These are phyloP conservation scores for Cucumis sativus DNA, from an alignment of 306 rosid genomes.

Conservation along the genomic window DNA sequence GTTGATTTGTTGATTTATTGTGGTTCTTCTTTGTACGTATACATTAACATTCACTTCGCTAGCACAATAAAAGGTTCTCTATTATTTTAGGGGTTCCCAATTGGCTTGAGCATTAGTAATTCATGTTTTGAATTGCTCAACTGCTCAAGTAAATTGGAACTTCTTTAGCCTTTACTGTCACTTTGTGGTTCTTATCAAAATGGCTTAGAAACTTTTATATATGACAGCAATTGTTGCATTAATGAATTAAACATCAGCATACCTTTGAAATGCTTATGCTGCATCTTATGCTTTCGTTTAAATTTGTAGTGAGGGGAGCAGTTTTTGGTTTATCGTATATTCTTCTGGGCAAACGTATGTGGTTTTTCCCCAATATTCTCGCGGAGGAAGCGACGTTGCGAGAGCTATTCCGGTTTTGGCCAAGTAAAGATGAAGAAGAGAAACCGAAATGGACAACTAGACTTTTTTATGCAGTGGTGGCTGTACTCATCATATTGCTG, in stretches of 20 bases:
- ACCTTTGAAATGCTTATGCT: too few species aligned
- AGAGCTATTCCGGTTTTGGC: conserved; percentile 91
- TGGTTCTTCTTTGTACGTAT: neutral
- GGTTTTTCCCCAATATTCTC: conserved; percentile 95
- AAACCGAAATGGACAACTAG: conserved; percentile 88
- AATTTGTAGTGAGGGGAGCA: conserved; percentile 69
- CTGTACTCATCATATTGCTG: conserved; percentile 64
- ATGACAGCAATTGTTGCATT: too few species aligned
- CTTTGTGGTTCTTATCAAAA: neutral
- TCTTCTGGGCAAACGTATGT: conserved; percentile 64
- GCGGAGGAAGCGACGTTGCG: conserved; percentile 94
- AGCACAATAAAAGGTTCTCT: neutral
- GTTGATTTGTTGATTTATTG: neutral
- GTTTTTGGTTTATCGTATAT: conserved; percentile 61
- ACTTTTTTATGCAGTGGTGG: conserved; percentile 68
- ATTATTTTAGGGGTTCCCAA: neutral
- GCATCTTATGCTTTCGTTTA: neutral
- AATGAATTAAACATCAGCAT: too few species aligned
- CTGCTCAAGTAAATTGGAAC: neutral
- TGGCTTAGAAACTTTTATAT: neutral
- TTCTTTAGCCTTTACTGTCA: neutral
- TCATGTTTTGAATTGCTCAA: neutral
- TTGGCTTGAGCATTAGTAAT: neutral
- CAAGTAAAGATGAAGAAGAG: conserved; percentile 93
- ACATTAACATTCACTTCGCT: neutral